Evolutionary conservation across 495 filamentous ascomycete species (phyloP).

Genomic region (Aspergillus sparsus): DNA sequence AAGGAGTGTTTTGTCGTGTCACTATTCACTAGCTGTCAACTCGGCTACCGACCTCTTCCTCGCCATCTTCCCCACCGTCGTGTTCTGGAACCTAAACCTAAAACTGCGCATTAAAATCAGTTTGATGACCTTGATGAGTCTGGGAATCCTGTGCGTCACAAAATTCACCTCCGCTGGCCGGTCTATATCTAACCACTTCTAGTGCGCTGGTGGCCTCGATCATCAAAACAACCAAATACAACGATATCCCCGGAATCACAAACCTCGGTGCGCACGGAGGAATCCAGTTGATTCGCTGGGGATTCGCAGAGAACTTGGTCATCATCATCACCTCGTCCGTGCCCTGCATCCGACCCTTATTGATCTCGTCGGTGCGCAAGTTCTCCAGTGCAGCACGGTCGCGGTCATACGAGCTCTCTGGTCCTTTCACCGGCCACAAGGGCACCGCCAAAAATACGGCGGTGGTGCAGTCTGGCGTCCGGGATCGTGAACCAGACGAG

Average conservation of each 20-base stretch:
- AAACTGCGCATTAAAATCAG: conserved; percentile 41
- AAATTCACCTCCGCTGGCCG: not conserved
- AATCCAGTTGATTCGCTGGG: conserved; percentile 39
- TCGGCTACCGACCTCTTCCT: conserved; percentile 44
- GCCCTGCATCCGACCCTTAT: conserved; percentile 37
- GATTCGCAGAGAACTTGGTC: conserved; percentile 36
- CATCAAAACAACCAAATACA: conserved; percentile 44
- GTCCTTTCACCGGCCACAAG: conserved; percentile 22
- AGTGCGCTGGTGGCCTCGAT: conserved; percentile 46
- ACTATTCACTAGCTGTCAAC: conserved; percentile 39
- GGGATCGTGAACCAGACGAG: conserved; percentile 3
- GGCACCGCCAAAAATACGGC: conserved; percentile 1
- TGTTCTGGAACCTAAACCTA: conserved; percentile 49
- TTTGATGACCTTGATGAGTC: conserved; percentile 41
- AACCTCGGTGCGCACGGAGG: conserved; percentile 33
- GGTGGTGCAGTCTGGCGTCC: not conserved
- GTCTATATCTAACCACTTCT: conserved; percentile 7
- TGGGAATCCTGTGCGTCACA: conserved; percentile 40
- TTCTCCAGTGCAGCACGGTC: conserved; percentile 34
- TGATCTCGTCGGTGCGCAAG: conserved; percentile 43
- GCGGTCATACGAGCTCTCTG: conserved; percentile 37
- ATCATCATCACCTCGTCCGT: conserved; percentile 41
- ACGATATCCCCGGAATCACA: conserved; percentile 35
- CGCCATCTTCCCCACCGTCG: conserved; percentile 42
- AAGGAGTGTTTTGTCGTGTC: not conserved